Evolutionary conservation across 495 filamentous ascomycete species (phyloP).

Genomic region (Hyaloscypha finlandica): DNA sequence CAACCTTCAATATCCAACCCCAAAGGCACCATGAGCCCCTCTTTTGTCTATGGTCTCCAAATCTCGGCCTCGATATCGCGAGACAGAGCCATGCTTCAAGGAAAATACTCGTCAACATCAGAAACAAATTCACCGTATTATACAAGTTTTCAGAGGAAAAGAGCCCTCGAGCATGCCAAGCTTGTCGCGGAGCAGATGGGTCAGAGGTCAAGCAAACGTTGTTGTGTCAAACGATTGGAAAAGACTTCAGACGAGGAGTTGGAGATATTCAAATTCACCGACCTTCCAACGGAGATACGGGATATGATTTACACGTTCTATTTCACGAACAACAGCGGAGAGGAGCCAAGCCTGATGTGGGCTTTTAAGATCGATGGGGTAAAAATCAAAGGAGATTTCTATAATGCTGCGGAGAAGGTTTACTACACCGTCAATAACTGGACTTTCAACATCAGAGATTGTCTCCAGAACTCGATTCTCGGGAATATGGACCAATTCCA

Average conservation of each 20-base stretch:
- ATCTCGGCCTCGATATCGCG: not conserved
- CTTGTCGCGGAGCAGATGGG: not conserved
- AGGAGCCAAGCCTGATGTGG: not conserved
- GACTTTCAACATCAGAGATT: not conserved
- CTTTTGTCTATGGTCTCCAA: not conserved
- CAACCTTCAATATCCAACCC: not conserved
- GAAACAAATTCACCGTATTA: not conserved
- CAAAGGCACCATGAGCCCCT: not conserved
- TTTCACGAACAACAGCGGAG: not conserved
- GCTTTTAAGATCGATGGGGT: not conserved
- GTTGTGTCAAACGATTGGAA: not conserved
- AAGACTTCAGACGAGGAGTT: not conserved
- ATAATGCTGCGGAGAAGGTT: not conserved
- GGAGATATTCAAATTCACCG: not conserved
- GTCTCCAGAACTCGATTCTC: not conserved
- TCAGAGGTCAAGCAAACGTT: not conserved
- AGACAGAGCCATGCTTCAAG: not conserved
- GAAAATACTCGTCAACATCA: not conserved
- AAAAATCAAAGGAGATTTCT: not conserved
- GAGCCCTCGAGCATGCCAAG: not conserved
- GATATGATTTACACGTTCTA: not conserved
- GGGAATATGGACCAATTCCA: not conserved
- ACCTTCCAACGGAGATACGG: not conserved
- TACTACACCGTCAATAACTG: not conserved
- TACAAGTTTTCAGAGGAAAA: not conserved